Conservation (phyloP, 805 yeast species). For the Tetrapisispora taiwanensis region DNA sequence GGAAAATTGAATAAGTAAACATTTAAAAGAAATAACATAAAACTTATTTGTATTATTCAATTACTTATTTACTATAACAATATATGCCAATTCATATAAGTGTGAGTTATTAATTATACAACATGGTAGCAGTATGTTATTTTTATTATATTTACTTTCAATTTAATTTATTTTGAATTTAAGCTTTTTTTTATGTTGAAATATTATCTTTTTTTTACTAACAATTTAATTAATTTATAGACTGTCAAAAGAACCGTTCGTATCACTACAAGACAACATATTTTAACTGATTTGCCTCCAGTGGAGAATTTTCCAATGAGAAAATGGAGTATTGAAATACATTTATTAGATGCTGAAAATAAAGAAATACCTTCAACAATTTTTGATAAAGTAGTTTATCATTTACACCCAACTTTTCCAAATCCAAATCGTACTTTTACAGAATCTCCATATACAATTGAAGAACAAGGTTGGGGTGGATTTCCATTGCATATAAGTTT, state of each 20-base stretch:
- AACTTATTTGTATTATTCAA: too few relatives aligned
- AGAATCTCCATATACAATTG: constrained; percentile 75
- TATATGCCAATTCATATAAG: too few relatives aligned
- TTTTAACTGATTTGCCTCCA: constrained; percentile 72
- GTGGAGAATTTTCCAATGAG: constrained; percentile 91
- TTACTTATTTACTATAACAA: too few relatives aligned
- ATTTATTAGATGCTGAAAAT: constrained; percentile 69
- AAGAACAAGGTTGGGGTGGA: constrained; percentile 98
- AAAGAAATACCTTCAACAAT: constrained; percentile 79
- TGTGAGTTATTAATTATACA: background rate
- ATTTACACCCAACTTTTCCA: constrained; percentile 88
- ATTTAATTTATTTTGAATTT: too few relatives aligned
- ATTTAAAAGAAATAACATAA: too few relatives aligned
- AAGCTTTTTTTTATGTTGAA: too few relatives aligned
- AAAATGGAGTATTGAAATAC: constrained; percentile 77
- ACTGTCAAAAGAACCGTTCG: constrained; percentile 76
- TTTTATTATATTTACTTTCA: too few relatives aligned
- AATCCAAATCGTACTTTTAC: constrained; percentile 79
- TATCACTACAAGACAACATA: constrained; percentile 76
- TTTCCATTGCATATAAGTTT: constrained; percentile 78
- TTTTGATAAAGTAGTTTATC: constrained; percentile 87
- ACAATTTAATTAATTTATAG: constrained; percentile 8
- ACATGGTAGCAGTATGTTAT: constrained; percentile 5
- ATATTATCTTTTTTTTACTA: background rate
- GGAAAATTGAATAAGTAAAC: too few relatives aligned